Conservation (phyloP, 2,329 filamentous ascomycete genomes). For the Madurella mycetomatis region DNA sequence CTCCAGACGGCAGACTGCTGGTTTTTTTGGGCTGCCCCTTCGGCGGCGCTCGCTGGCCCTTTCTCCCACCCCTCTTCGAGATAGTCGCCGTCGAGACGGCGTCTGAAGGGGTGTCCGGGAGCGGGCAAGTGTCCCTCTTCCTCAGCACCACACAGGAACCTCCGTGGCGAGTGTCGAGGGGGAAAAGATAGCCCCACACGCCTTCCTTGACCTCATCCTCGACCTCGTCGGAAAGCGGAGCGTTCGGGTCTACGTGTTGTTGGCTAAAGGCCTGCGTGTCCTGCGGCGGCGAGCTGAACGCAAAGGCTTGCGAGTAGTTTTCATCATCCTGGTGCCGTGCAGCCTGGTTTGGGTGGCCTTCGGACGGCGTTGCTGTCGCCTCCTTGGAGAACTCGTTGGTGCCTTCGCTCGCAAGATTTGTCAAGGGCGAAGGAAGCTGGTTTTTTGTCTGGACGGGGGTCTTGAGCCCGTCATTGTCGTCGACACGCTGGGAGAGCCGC, state of each 20-base stretch:
- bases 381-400: conserved; percentile 65
- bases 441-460: conserved; percentile 59
- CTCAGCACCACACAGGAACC: conserved; percentile 67
- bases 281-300: conserved; percentile 51
- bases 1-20: conserved; percentile 63
- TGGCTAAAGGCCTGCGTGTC: conserved; percentile 82
- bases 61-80: conserved; percentile 34
- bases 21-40: conserved; percentile 58
- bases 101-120: conserved; percentile 45
- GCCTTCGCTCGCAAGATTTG: conserved; percentile 52
- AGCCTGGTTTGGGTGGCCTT: conserved; percentile 52
- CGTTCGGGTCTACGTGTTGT: conserved; percentile 63
- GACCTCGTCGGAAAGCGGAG: conserved; percentile 72
- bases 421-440: conserved; percentile 78
- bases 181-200: conserved; percentile 93
- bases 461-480: conserved; percentile 37
- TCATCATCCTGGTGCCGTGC: conserved; percentile 49
- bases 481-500: conserved; percentile 53
- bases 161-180: conserved; percentile 65
- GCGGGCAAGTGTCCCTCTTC: conserved; percentile 66
- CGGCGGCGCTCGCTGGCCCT: conserved; percentile 43
- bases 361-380: conserved; percentile 64
- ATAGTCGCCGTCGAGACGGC: conserved; percentile 29
- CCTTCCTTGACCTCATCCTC: conserved; percentile 78
- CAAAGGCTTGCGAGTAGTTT: conserved; percentile 40